Base-by-base conservation (phyloP, 2,329 filamentous ascomycete species). In the Colletotrichum scovillei region DNA sequence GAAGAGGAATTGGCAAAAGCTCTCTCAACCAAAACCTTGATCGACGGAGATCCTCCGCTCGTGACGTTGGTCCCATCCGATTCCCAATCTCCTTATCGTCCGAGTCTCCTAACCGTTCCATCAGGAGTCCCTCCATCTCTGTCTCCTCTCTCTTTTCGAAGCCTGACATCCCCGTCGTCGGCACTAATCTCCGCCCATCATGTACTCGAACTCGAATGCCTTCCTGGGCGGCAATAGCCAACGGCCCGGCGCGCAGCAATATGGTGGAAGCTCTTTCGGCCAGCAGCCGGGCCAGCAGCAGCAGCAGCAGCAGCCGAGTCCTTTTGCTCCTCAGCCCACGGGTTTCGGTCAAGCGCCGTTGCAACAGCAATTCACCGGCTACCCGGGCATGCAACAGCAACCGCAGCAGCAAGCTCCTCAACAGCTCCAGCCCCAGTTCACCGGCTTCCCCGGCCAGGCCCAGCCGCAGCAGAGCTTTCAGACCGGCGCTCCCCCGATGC, bases 121-220 rank as follows among this genome's bases (percentile, higher is more conserved):
- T 72, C 63, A 66, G 49, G 67, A 72, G 59, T 62, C 60, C 38
- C 38, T 42, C 38, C 38, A 42, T 42, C 38, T 19, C 38, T 42
- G 14, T 42, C 35, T 38, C 38, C 38, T 57, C 19, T 49, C 14
- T 49, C 19, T 22, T 22, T 49, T 57, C 56, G 63, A 65, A 65
- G 69, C 74, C 56, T 60, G 65, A 72, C 57, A 73, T 59, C 30
- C 46, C 32, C 59, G 55, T 38, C 59, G 55, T 56, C 68, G 70
- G 65, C 74, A 16, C 46, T 46, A 67, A 58, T 57, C 32, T 55
- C 32, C 53, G 59, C 63, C 73, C 76, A 75, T 80, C 84, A 98
- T 98, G 96, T 98, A 94, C 86, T 97, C 95, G 77, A 94, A 93
- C 82, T 94, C 94, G 77, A 97, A 94, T 87, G 92, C 94, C 76